Conservation (phyloP, 192 early-diverging fungal species). For the Rhizophagus clarus region DNA sequence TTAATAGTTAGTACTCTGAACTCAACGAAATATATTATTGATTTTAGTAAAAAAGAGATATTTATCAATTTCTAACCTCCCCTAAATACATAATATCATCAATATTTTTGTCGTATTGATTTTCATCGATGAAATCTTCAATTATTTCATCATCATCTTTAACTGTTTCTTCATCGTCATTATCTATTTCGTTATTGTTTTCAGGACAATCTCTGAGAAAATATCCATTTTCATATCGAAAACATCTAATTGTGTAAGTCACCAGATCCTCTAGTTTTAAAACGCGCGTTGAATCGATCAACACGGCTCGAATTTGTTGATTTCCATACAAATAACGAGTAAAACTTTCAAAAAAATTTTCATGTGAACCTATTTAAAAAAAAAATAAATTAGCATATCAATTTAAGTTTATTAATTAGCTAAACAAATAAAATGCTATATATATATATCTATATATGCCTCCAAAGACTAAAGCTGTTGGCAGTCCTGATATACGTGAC, state of each 20-base stretch:
- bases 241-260: not conserved
- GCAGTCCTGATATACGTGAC: not conserved
- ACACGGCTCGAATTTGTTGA: not conserved
- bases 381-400: not conserved
- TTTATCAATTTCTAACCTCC: not conserved
- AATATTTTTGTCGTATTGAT: not conserved
- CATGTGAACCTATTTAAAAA: slow-evolving; percentile 1
- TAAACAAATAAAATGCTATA: not conserved
- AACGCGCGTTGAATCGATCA: not conserved
- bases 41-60: not conserved
- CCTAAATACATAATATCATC: not conserved
- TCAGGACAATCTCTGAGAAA: not conserved
- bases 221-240: not conserved
- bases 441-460: no score
- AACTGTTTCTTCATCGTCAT: not conserved
- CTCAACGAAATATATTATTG: no score
- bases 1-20: no score
- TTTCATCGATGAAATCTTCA: not conserved
- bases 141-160: not conserved
- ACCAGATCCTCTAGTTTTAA: not conserved
- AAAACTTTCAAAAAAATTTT: slow-evolving; percentile 1
- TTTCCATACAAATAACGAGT: not conserved
- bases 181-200: not conserved
- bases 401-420: not conserved
- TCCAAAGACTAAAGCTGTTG: slow-evolving; percentile 13